These are phyloP conservation scores for Phlyctochytrium planicorne DNA, from an alignment of 192 early-diverging fungal genomes.

Conservation along the genomic window DNA sequence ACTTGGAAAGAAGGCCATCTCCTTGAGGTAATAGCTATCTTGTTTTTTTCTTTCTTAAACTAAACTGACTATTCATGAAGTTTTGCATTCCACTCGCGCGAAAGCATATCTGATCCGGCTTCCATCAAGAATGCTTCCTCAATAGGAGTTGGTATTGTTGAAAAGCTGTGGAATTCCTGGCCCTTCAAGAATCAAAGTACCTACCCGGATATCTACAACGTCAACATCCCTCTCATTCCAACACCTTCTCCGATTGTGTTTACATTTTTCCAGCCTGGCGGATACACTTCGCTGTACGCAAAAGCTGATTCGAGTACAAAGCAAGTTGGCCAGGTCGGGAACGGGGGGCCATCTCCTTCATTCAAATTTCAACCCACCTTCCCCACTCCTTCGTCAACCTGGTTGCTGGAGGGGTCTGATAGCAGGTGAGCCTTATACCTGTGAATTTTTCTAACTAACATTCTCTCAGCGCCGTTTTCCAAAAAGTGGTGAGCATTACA, in stretches of 20 bases:
- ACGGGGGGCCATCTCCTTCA: background rate
- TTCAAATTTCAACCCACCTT: background rate
- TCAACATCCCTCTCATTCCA: slow-evolving; percentile 44
- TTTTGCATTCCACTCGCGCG: background rate
- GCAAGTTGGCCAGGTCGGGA: too few species aligned
- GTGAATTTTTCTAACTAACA: background rate
- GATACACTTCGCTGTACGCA: slow-evolving; percentile 8
- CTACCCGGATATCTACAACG: slow-evolving; percentile 32
- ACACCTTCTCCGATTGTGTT: slow-evolving; percentile 3
- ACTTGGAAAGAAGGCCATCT: slow-evolving; percentile 36
- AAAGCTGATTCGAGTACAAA: background rate
- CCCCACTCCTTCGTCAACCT: too few species aligned
- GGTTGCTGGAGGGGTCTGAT: background rate
- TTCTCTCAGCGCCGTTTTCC: background rate
- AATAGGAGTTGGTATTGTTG: background rate
- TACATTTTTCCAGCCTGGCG: slow-evolving; percentile 12
- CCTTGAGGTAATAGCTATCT: slow-evolving; percentile 39
- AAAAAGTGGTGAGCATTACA: background rate
- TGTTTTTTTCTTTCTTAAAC: too few species aligned
- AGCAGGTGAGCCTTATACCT: background rate
- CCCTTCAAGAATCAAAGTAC: background rate
- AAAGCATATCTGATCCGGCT: background rate
- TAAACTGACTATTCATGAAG: background rate
- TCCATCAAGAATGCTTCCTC: background rate
- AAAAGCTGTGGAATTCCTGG: background rate